Evolutionary conservation across 2,329 filamentous ascomycete genomes (phyloP).

Genomic region (Incumbomyces lentus): DNA sequence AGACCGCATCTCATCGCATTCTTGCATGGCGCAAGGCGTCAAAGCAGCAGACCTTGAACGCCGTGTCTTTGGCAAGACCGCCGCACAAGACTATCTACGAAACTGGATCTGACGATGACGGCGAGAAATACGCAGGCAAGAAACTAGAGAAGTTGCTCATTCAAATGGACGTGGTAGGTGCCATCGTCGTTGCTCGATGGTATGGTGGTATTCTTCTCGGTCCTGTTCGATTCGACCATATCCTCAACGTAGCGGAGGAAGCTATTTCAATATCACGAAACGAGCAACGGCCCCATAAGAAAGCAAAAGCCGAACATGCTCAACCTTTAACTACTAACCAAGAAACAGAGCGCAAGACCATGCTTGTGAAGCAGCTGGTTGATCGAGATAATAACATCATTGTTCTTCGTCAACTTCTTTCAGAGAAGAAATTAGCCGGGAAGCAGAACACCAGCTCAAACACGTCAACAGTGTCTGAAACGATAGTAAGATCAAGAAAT

Average conservation of each 20-base stretch:
- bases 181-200: slow-evolving; percentile 44
- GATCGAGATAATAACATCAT: slow-evolving; percentile 40
- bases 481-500: slow-evolving; percentile 16
- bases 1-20: slow-evolving; percentile 40
- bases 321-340: background rate
- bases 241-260: slow-evolving; percentile 39
- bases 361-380: slow-evolving; percentile 31
- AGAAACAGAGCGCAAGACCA: slow-evolving; percentile 27
- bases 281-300: slow-evolving; percentile 7
- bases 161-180: slow-evolving; percentile 34
- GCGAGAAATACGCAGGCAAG: slow-evolving; percentile 42
- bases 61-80: background rate
- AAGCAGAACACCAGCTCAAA: background rate
- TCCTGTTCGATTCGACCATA: slow-evolving; percentile 43
- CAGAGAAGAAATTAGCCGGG: slow-evolving; percentile 21
- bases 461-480: slow-evolving; percentile 15
- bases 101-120: slow-evolving; percentile 42
- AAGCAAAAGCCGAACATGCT: background rate
- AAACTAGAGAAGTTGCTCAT: slow-evolving; percentile 38
- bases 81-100: slow-evolving; percentile 25
- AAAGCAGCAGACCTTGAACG: slow-evolving; percentile 34
- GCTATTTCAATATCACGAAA: slow-evolving; percentile 32
- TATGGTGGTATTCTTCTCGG: slow-evolving; percentile 45
- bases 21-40: slow-evolving; percentile 41
- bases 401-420: slow-evolving; percentile 36